Evolutionary conservation across 2,329 filamentous ascomycete species (phyloP).

Genomic region (Tolypocladium ovalisporum): DNA sequence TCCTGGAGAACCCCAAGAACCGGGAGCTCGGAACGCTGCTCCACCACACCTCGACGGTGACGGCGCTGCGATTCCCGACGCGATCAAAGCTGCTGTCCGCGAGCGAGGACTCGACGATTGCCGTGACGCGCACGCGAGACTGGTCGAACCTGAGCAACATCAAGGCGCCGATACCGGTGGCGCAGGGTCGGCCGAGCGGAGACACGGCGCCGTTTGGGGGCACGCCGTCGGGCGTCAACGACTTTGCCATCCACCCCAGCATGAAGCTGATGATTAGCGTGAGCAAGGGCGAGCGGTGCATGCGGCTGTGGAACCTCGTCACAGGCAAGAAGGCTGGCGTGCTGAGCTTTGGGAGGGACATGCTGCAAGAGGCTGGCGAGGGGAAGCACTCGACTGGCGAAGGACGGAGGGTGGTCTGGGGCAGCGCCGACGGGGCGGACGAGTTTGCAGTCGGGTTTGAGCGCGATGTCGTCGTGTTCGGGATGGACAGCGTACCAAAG

Average conservation of each 20-base stretch:
- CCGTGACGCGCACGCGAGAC: slow-evolving; percentile 77
- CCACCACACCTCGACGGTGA: slow-evolving; percentile 78
- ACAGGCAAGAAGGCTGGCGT: slow-evolving; percentile 94
- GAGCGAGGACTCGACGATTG: slow-evolving; percentile 84
- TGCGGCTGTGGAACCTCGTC: slow-evolving; percentile 93
- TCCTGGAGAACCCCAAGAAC: slow-evolving; percentile 78
- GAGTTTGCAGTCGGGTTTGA: slow-evolving; percentile 89
- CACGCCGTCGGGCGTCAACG: slow-evolving; percentile 80
- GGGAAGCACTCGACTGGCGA: slow-evolving; percentile 69
- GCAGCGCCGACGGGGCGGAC: slow-evolving; percentile 54
- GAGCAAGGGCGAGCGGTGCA: slow-evolving; percentile 76
- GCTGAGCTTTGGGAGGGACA: slow-evolving; percentile 66
- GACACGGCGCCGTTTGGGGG: slow-evolving; percentile 78
- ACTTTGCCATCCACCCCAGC: slow-evolving; percentile 90
- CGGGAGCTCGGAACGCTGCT: slow-evolving; percentile 77
- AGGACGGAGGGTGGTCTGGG: slow-evolving; percentile 74
- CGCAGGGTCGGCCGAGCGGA: slow-evolving; percentile 69
- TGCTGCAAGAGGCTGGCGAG: slow-evolving; percentile 68
- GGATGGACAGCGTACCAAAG: slow-evolving; percentile 74
- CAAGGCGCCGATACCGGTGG: slow-evolving; percentile 77
- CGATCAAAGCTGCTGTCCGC: slow-evolving; percentile 80
- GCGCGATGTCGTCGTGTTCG: slow-evolving; percentile 72
- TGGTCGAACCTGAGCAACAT: slow-evolving; percentile 82
- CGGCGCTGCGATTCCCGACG: slow-evolving; percentile 69
- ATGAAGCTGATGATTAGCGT: slow-evolving; percentile 96